These are phyloP conservation scores for Rutstroemia sydowiana DNA, from an alignment of 2,329 filamentous ascomycete species.

Conservation along the genomic window DNA sequence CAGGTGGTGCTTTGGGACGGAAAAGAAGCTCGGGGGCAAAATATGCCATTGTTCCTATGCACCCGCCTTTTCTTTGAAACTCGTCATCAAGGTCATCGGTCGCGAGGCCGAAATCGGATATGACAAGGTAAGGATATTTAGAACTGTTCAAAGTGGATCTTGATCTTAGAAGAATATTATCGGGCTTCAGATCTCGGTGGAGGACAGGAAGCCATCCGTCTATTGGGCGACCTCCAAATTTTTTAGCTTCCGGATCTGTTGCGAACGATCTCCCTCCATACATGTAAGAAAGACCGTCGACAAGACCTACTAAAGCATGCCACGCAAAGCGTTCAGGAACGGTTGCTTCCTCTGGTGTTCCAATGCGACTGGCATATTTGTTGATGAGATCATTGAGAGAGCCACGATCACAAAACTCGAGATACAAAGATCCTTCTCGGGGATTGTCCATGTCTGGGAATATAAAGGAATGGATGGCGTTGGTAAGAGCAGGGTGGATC, in stretches of 20 bases:
- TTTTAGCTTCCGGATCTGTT: conserved; percentile 2
- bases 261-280: conserved; percentile 13
- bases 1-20: conserved; percentile 1
- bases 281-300: conserved; percentile 25
- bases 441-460: background rate
- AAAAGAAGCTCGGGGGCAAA: conserved; percentile 22
- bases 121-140: conserved; percentile 24
- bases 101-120: conserved; percentile 27
- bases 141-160: conserved; percentile 15
- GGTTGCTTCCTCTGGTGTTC: background rate
- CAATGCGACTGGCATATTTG: conserved; percentile 11
- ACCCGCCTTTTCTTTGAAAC: background rate
- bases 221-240: background rate
- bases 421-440: conserved; percentile 19
- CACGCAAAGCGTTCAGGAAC: conserved; percentile 24
- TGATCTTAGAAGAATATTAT: conserved; percentile 25
- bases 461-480: conserved; percentile 20
- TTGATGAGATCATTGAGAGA: conserved; percentile 21
- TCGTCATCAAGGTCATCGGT: conserved; percentile 14
- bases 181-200: conserved; percentile 28
- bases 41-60: conserved; percentile 14
- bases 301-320: conserved; percentile 24
- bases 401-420: conserved; percentile 27
- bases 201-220: conserved; percentile 22
- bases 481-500: conserved; percentile 18